Evolutionary conservation across 2,329 filamentous ascomycete genomes (phyloP).

Genomic region (Chlorencoelia australis): DNA sequence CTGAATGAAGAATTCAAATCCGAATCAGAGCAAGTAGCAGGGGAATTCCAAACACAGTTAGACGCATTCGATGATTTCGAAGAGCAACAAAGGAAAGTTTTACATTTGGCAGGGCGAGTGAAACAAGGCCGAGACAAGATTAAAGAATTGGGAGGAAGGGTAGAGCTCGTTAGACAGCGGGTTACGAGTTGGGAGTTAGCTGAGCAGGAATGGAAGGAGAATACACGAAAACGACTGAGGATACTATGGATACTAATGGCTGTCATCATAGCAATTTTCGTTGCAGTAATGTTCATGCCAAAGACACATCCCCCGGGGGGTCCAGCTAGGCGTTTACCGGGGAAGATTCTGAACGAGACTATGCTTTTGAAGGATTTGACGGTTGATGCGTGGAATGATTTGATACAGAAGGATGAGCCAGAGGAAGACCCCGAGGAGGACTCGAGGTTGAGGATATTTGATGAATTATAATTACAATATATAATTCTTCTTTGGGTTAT

Average conservation of each 20-base stretch:
- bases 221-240: constrained; percentile 51
- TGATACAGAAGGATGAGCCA: neutral
- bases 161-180: constrained; percentile 51
- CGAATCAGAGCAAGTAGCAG: constrained; percentile 48
- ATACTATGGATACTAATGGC: constrained; percentile 52
- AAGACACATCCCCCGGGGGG: too few species aligned
- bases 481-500: too few species aligned
- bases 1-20: constrained; percentile 48
- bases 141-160: constrained; percentile 47
- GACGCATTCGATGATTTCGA: constrained; percentile 51
- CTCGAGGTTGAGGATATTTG: constrained; percentile 23
- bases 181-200: constrained; percentile 59
- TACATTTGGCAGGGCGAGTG: constrained; percentile 51
- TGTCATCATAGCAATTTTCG: constrained; percentile 33
- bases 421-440: constrained; percentile 18
- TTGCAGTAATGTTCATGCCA: too few species aligned
- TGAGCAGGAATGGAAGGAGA: constrained; percentile 59
- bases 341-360: constrained; percentile 15
- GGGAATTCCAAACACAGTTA: constrained; percentile 45
- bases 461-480: constrained; percentile 27
- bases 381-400: constrained; percentile 11
- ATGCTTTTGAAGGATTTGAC: constrained; percentile 7
- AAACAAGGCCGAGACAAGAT: constrained; percentile 49
- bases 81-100: constrained; percentile 53
- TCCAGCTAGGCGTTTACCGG: too few species aligned